phyloP scores from a whole-genome alignment of 2,329 filamentous ascomycete genomes.

The Apiospora phragmitis region DNA sequence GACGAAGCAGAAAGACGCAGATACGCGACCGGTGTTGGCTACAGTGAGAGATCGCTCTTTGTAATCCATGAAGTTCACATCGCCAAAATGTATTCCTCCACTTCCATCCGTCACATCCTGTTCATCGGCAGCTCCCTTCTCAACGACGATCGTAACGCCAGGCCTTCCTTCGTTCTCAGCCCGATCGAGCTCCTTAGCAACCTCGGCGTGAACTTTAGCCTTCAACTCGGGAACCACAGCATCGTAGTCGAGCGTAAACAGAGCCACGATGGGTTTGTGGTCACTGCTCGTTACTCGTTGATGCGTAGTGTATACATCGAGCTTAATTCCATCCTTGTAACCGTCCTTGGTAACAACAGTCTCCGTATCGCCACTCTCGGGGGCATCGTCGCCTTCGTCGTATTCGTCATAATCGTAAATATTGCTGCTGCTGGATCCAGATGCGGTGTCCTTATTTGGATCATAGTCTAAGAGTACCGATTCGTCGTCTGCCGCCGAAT shows the following conservation, averaged over 20 bases:
- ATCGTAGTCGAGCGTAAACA: conserved; percentile 84
- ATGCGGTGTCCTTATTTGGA: conserved; percentile 67
- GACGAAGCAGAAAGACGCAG: conserved; percentile 78
- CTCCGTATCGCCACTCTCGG: conserved; percentile 45
- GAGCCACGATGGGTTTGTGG: conserved; percentile 85
- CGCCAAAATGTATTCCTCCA: conserved; percentile 75
- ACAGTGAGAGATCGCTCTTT: conserved; percentile 73
- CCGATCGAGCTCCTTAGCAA: conserved; percentile 84
- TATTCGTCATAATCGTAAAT: conserved; percentile 25
- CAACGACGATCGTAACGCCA: conserved; percentile 78
- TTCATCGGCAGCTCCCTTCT: conserved; percentile 44
- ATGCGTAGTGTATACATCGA: conserved; percentile 78
- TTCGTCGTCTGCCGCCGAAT: conserved; percentile 73
- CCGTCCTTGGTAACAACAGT: conserved; percentile 59
- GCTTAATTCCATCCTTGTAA: conserved; percentile 52
- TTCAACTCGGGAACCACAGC: conserved; percentile 84
- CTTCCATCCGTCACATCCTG: conserved; percentile 41
- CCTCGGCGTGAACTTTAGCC: conserved; percentile 79
- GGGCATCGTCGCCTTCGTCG: conserved; percentile 41
- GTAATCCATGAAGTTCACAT: conserved; percentile 67
- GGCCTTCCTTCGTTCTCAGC: conserved; percentile 90
- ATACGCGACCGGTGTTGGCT: conserved; percentile 85
- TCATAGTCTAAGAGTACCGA: conserved; percentile 89
- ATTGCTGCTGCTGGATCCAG: conserved; percentile 40
- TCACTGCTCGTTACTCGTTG: conserved; percentile 91